These are phyloP conservation scores for Drechslera avenae DNA, from an alignment of 2,329 filamentous ascomycete species.

Conservation along the genomic window DNA sequence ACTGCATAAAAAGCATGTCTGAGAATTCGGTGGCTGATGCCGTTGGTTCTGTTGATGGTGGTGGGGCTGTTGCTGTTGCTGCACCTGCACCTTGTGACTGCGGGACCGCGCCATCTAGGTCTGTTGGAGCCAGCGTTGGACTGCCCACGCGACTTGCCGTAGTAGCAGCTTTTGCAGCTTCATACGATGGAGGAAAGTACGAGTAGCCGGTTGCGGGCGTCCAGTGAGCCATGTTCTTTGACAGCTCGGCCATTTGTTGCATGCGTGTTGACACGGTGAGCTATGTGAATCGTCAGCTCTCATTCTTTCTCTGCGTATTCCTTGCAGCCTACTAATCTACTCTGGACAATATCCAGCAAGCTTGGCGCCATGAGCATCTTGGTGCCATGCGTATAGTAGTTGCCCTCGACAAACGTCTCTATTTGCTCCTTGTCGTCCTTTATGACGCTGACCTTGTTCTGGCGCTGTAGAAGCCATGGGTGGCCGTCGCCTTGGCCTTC, in stretches of 20 bases:
- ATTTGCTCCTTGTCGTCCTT: conserved; percentile 49
- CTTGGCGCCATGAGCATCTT: conserved; percentile 67
- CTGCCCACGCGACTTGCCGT: conserved; percentile 40
- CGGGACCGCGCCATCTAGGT: conserved; percentile 29
- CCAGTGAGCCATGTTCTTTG: conserved; percentile 61
- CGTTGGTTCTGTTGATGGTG: conserved; percentile 16
- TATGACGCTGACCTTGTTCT: conserved; percentile 41
- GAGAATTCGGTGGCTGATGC: conserved; percentile 33
- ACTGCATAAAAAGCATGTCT: conserved; percentile 49
- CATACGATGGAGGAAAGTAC: conserved; percentile 59
- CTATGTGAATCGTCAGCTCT: conserved; percentile 37
- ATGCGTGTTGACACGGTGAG: conserved; percentile 62
- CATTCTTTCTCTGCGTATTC: background rate
- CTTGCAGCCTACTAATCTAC: conserved; percentile 54
- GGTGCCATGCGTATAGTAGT: conserved; percentile 66
- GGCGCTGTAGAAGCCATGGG: conserved; percentile 67
- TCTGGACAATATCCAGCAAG: conserved; percentile 62
- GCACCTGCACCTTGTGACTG: conserved; percentile 29
- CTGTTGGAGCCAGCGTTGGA: conserved; percentile 32
- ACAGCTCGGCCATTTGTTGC: conserved; percentile 60
- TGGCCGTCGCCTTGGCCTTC: conserved; percentile 60
- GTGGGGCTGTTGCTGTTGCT: conserved; percentile 13
- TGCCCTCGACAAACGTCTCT: conserved; percentile 60
- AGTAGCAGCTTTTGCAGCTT: conserved; percentile 39
- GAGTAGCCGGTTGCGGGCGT: conserved; percentile 64